Evolutionary conservation across 192 early-diverging fungal species (phyloP).

Genomic region (Coemansia sp.): DNA sequence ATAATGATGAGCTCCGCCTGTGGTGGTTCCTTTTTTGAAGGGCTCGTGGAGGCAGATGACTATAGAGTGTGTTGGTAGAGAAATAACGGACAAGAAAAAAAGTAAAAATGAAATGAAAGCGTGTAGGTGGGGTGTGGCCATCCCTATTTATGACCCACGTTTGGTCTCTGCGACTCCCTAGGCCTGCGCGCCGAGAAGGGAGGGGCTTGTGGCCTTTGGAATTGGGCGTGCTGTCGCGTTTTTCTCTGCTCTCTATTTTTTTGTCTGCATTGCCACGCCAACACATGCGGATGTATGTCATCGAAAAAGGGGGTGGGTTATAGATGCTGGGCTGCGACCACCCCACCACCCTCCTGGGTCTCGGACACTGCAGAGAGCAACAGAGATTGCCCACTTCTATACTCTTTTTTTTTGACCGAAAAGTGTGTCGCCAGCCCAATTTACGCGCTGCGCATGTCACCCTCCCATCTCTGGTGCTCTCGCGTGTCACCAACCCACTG

Average conservation of each 20-base stretch:
- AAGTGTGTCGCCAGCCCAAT: background rate
- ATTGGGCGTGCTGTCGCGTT: slow-evolving; percentile 6
- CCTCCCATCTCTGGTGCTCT: background rate
- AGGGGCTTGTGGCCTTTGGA: background rate
- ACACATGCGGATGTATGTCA: background rate
- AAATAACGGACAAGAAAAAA: background rate
- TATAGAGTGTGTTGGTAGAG: background rate
- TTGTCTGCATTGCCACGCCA: background rate
- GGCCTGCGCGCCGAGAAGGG: background rate
- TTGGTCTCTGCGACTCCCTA: background rate
- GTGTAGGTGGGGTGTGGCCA: background rate
- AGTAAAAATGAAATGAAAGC: background rate
- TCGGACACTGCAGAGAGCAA: background rate
- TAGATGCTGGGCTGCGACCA: background rate
- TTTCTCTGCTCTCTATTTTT: background rate
- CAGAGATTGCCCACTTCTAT: slow-evolving; percentile 4
- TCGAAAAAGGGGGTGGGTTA: background rate
- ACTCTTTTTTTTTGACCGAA: slow-evolving; percentile 2
- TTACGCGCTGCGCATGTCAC: slow-evolving; percentile 9
- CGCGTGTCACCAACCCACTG: background rate
- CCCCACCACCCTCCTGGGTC: background rate
- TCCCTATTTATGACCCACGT: slow-evolving; percentile 7
- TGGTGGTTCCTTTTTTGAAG: background rate
- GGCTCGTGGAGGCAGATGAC: background rate
- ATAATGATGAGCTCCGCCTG: background rate